Evolutionary conservation across 495 filamentous ascomycete genomes (phyloP).

Genomic region (Hypoxylon fragiforme): DNA sequence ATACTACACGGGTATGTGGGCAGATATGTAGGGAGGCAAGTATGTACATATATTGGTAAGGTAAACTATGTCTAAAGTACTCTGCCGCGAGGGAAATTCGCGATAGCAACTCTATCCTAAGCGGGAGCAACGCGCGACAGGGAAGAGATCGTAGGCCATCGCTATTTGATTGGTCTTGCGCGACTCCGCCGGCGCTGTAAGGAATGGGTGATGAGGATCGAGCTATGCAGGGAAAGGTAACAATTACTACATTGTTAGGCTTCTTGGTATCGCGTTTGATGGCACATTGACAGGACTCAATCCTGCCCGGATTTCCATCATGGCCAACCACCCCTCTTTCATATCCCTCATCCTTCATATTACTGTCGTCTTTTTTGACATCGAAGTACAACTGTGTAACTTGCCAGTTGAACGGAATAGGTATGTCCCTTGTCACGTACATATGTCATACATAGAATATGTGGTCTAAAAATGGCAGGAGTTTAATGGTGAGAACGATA

Average conservation of each 20-base stretch:
- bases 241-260: constrained; percentile 28
- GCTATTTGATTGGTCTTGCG: constrained; percentile 12
- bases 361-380: no score
- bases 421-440: no score
- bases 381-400: no score
- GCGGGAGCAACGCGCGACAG: constrained; percentile 12
- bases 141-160: constrained; percentile 13
- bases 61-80: constrained; percentile 19
- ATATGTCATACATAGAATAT: no score
- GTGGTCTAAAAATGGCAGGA: constrained; percentile 16
- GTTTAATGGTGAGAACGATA: neutral
- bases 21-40: no score
- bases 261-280: constrained; percentile 26
- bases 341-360: neutral
- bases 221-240: constrained; percentile 22
- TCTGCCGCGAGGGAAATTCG: constrained; percentile 18
- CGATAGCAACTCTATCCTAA: constrained; percentile 21
- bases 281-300: constrained; percentile 12
- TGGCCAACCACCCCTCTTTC: neutral
- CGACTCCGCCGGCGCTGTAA: constrained; percentile 1
- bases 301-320: constrained; percentile 5
- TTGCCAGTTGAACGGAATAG: constrained; percentile 8
- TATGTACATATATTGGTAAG: no score
- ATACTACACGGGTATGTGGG: no score
- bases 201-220: constrained; percentile 27